Evolutionary conservation across 371 early-diverging fungal species (phyloP).

Genomic region (Mortierella sp.): DNA sequence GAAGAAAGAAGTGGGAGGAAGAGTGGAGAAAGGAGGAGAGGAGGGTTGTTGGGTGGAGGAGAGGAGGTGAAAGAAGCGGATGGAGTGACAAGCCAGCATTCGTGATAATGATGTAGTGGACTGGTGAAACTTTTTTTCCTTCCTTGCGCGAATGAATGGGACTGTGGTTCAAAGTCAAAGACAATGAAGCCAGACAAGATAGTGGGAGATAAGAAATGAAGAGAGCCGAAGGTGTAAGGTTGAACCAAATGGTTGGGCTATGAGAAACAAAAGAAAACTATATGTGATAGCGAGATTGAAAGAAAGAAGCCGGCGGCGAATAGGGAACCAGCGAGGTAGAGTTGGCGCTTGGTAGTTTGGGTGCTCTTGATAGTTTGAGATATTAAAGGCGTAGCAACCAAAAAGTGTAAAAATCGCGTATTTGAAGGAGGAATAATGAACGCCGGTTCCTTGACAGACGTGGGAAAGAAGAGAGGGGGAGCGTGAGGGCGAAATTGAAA

Average conservation of each 20-base stretch:
- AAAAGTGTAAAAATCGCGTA: not conserved
- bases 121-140: not conserved
- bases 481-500: not conserved
- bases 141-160: not conserved
- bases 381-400: not conserved
- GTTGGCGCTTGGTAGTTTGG: too few species aligned
- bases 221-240: not conserved
- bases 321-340: not conserved
- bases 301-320: not conserved
- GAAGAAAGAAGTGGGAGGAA: constrained; percentile 4
- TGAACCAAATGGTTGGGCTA: not conserved
- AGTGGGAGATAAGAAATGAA: not conserved
- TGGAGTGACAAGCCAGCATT: constrained; percentile 16
- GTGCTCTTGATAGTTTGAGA: not conserved
- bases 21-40: not conserved
- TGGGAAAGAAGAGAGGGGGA: not conserved
- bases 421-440: not conserved
- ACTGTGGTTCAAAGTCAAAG: not conserved
- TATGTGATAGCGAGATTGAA: not conserved
- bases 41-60: not conserved
- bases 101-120: not conserved
- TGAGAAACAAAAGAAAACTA: not conserved
- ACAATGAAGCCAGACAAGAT: not conserved
- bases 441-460: not conserved
- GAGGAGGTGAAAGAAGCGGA: constrained; percentile 17